Evolutionary conservation across 106 monocot genomes (phyloP), one percentile per base, ranked within the genome.

Genomic region (Acorus gramineus): DNA sequence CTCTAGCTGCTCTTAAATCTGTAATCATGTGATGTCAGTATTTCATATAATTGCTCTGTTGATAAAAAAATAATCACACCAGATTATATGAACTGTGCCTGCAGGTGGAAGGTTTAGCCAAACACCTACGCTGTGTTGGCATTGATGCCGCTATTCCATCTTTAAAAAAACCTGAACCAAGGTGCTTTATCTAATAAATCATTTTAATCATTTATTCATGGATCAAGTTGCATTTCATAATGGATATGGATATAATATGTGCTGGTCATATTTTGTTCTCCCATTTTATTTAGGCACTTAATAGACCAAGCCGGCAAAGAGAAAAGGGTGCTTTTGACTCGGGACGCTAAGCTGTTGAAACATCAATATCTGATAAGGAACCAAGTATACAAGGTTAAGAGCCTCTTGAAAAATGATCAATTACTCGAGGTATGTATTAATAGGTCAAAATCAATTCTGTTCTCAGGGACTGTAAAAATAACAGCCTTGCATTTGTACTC

Each of bases 41-140:
- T 28, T 28, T 28, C 28, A 28, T 28, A 28, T 28, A 28, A 0
- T 28, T 28, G 28, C 28, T 28, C 28, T 1, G 0, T 28, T 28
- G 28, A 28, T 28, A 28, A 28, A 28, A 28, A 28, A 28, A 28
- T 28, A 28, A 28, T 28, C 28, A 28, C 28, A 28, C 28, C 28
- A 28, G 28, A 28, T 66, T 12, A 51, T 68, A 13, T 66, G 3
- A 69, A 6, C 2, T 11, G 42, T 53, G 53, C 3, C 44, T 28
- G 12, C 74, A 99, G 98, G 80, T 99, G 8, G 92, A 99, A 83
- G 98, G 98, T 43, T 66, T 99, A 57, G 98, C 92, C 43, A 83
- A 85, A 47, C 83, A 92, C 74, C 79, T 99, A 58, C 75, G 92
- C n/a, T 92, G 98, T 89, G 92, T 99, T 77, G 98, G 92, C 42